These are phyloP conservation scores for Fusarium liriodendri DNA, from an alignment of 2,329 filamentous ascomycete genomes.

Conservation along the genomic window DNA sequence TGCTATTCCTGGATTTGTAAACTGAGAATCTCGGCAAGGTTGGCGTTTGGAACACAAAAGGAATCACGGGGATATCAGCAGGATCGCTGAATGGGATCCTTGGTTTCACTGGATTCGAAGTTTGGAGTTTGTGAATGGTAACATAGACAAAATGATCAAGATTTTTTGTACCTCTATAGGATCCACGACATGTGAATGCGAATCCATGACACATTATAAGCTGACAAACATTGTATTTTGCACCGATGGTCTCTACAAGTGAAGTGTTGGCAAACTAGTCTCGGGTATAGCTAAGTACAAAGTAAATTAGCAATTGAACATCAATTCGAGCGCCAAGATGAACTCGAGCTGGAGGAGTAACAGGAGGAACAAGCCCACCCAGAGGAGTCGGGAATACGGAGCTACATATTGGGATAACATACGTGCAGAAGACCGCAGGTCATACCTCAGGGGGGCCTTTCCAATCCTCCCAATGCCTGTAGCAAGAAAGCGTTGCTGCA, in stretches of 20 bases:
- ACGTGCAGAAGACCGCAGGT: too few relatives aligned
- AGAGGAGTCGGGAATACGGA: not conserved
- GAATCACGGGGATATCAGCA: not conserved
- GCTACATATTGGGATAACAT: too few relatives aligned
- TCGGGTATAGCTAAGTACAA: not conserved
- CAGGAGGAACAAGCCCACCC: not conserved
- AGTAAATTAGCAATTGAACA: not conserved
- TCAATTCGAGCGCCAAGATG: not conserved
- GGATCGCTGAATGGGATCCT: not conserved
- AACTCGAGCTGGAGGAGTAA: not conserved
- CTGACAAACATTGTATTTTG: not conserved
- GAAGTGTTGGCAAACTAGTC: not conserved
- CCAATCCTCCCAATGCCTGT: not conserved
- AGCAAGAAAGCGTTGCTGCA: not conserved
- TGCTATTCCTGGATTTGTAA: not conserved
- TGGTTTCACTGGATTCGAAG: not conserved
- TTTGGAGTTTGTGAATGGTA: not conserved
- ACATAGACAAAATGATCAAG: slow-evolving; percentile 7
- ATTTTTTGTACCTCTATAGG: not conserved
- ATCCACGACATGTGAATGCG: slow-evolving; percentile 1
- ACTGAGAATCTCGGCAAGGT: not conserved
- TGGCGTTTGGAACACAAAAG: not conserved
- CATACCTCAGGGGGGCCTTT: not conserved
- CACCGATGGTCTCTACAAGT: not conserved
- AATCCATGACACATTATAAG: not conserved